Base-by-base conservation (phyloP, 192 early-diverging fungal genomes). In the Kickxella alabastrina region DNA sequence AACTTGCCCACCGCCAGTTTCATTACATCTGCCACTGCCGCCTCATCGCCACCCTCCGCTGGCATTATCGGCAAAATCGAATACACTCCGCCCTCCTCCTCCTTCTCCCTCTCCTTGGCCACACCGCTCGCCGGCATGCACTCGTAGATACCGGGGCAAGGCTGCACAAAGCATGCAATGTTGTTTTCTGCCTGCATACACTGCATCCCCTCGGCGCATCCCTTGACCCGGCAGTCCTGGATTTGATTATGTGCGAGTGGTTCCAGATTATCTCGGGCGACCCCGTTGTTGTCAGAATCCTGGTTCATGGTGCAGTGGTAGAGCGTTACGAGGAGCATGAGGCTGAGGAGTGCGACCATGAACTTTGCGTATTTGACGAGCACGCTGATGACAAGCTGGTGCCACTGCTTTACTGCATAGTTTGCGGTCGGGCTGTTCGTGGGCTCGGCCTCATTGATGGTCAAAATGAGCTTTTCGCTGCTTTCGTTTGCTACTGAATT, bases 191-290 rank as follows among this genome's bases (percentile, higher is more conserved):
- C 42, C 22, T 48, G 42, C 8, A 55, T 56, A 14, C 71, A 75
- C 17, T 48, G 51, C 50, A 62, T 68, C 15, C 43, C 49, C 25
- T 34, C 37, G 26, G 23, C 13, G 31, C 71, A 75, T 2, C 71
- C 71, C 0, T 64, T 35, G n/a, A 34, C 59, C 40, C 71, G 47
- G 28, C 71, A 75, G 53, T 75, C 71, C 15, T 9, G 23, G 31
- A 21, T 25, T 14, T 25, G 10, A 32, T 43, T 31, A 13, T 39
- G 25, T 2, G 22, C 23, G 32, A 59, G 28, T 9, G 41, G 29
- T 34, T 41, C 57, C 12, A 43, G 21, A 13, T 35, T 34, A 10
- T 34, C 39, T 10, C 31, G 41, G 14, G 21, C 41, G 1, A 6
- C 21, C 5, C 25, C 13, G 24, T 21, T 19, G n/a, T 19, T 29